phyloP scores from a whole-genome alignment of 2,329 filamentous ascomycete species.

The Phaeophleospora eucalypticola region DNA sequence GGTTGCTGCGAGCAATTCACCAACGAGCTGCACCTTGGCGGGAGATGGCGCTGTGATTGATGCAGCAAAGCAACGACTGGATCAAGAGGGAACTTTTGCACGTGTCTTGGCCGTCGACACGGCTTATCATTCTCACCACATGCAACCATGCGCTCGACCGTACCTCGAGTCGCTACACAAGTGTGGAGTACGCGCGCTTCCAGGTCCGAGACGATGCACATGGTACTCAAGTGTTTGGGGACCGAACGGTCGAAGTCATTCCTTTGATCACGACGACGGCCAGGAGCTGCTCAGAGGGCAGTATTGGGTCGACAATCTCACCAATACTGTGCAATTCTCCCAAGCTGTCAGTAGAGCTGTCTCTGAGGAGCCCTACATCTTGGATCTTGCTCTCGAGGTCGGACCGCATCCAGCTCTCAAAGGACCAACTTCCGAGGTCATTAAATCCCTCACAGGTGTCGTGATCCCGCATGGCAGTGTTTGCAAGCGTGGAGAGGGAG shows the following conservation, averaged over 20 bases:
- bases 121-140: constrained; percentile 45
- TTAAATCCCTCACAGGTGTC: neutral
- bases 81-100: constrained; percentile 36
- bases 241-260: neutral
- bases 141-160: constrained; percentile 8
- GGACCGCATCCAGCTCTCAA: constrained; percentile 44
- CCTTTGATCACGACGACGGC: neutral
- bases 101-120: constrained; percentile 40
- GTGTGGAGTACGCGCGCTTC: neutral
- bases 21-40: constrained; percentile 43
- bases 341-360: constrained; percentile 35
- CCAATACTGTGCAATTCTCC: constrained; percentile 41
- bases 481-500: constrained; percentile 20
- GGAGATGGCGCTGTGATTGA: constrained; percentile 40
- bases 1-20: constrained; percentile 37
- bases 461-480: constrained; percentile 9
- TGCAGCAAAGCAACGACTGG: constrained; percentile 28
- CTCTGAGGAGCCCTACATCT: neutral
- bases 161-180: constrained; percentile 6
- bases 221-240: constrained; percentile 8
- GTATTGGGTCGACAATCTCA: constrained; percentile 49
- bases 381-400: constrained; percentile 41
- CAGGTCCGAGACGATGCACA: constrained; percentile 31
- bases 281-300: neutral
- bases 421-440: constrained; percentile 23